Conservation (phyloP, 2,329 filamentous ascomycete genomes). For the Cryphonectria parasitica region DNA sequence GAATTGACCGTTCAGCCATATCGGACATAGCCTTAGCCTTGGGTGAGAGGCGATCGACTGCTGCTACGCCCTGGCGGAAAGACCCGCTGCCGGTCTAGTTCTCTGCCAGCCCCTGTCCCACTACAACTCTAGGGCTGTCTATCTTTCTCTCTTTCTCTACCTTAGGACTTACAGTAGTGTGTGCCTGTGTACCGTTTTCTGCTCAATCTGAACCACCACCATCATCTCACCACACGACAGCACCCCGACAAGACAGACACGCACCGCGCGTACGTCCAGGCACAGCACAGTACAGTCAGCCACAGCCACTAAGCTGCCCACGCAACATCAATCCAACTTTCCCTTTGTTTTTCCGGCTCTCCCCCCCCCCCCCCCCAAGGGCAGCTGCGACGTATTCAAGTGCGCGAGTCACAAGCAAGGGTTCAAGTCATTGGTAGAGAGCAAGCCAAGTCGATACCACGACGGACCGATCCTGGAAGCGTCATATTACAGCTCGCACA, state of each 20-base stretch:
- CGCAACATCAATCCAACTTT: slow-evolving; percentile 9
- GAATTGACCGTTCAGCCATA: background rate
- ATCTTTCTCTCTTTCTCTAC: no score
- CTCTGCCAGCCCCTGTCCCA: background rate
- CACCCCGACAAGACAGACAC: slow-evolving; percentile 6
- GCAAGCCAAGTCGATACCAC: slow-evolving; percentile 17
- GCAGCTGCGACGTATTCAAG: background rate
- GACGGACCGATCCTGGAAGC: slow-evolving; percentile 12
- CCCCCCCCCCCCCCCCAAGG: no score
- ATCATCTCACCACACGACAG: background rate
- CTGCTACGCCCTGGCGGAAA: no score
- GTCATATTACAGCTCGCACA: slow-evolving; percentile 18
- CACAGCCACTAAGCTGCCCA: slow-evolving; percentile 18
- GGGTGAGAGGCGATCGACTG: no score
- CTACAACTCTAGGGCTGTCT: background rate
- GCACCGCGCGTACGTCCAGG: slow-evolving; percentile 22
- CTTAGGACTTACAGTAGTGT: background rate
- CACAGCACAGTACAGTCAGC: slow-evolving; percentile 3
- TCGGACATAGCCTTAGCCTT: no score
- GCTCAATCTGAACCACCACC: slow-evolving; percentile 18
- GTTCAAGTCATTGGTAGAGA: background rate
- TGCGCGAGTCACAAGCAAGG: background rate
- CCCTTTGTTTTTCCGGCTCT: background rate
- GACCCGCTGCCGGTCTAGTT: slow-evolving; percentile 2
- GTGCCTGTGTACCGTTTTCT: slow-evolving; percentile 8